A percentile compares a stretch with the other conserved stretches of the same genome.
These are phyloP conservation scores for Pisolithus microcarpus DNA, from an alignment of 768 basidiomycete species.

Conservation along the genomic window DNA sequence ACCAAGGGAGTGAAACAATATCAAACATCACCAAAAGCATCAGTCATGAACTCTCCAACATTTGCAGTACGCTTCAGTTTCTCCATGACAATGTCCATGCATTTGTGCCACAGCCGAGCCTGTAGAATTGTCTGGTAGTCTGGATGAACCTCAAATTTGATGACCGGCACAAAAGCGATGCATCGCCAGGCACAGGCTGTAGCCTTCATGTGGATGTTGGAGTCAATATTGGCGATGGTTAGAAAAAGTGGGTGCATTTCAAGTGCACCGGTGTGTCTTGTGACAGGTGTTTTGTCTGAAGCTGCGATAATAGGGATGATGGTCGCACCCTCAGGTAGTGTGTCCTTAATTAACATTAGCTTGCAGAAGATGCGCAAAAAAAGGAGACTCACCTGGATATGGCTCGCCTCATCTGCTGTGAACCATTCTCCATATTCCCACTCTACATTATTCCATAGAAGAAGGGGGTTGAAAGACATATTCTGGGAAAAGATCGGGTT, in stretches of 20 bases:
- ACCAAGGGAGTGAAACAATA: conserved; percentile 10
- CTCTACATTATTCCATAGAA: no score
- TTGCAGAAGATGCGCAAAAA: not conserved
- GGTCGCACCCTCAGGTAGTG: conserved; percentile 8
- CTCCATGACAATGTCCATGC: conserved; percentile 27
- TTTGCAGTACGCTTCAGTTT: conserved; percentile 15
- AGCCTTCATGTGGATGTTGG: conserved; percentile 23
- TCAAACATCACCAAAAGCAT: conserved; percentile 9
- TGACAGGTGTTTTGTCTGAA: conserved; percentile 30
- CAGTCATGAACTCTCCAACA: conserved; percentile 20
- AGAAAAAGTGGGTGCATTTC: conserved; percentile 27
- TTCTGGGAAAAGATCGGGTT: no score
- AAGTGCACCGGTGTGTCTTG: conserved; percentile 23
- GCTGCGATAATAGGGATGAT: conserved; percentile 25
- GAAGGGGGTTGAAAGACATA: no score
- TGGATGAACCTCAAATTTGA: conserved; percentile 14
- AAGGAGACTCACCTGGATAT: no score
- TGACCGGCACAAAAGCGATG: conserved; percentile 23
- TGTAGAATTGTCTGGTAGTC: conserved; percentile 20
- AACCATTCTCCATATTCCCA: no score
- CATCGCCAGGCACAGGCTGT: conserved; percentile 7
- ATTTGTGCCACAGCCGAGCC: conserved; percentile 24
- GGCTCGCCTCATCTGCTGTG: no score
- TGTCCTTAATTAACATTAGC: not conserved
- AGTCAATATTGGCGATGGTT: conserved; percentile 25